Evolutionary conservation across 768 basidiomycete species (phyloP).

Genomic region (Russula lepida): DNA sequence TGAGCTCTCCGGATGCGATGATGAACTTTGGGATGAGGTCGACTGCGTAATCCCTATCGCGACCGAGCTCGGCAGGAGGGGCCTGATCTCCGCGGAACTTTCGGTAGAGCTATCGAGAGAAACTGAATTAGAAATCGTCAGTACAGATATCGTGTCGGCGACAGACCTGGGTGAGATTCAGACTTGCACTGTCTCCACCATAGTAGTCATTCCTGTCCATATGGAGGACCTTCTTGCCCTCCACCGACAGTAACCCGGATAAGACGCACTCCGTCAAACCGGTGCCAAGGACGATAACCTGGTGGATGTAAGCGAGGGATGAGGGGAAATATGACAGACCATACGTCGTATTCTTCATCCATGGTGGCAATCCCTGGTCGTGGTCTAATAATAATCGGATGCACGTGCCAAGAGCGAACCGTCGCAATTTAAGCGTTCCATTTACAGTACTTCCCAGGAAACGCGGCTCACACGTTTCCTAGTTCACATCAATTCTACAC

Average conservation of each 20-base stretch:
- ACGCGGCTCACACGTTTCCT: not conserved
- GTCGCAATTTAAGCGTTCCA: not conserved
- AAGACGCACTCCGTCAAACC: conserved; percentile 98
- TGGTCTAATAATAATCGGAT: conserved; percentile 19
- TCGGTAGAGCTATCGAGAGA: conserved; percentile 68
- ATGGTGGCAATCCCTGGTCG: conserved; percentile 39
- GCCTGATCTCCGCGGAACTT: conserved; percentile 79
- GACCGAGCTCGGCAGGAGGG: conserved; percentile 78
- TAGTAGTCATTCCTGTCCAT: conserved; percentile 99
- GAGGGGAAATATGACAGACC: conserved; percentile 11
- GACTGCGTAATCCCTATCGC: conserved; percentile 96
- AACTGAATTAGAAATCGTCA: conserved; percentile 12
- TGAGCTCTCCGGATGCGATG: conserved; percentile 95
- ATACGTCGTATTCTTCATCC: conserved; percentile 99
- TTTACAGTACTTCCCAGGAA: conserved; percentile 2
- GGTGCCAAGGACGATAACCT: conserved; percentile 92
- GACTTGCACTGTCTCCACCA: conserved; percentile 91
- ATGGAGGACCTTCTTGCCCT: conserved; percentile 99
- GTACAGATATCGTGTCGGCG: conserved; percentile 6
- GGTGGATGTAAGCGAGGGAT: conserved; percentile 12
- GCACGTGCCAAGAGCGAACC: conserved; percentile 16
- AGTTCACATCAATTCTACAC: not conserved
- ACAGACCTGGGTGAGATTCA: conserved; percentile 92
- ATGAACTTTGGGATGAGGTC: conserved; percentile 99
- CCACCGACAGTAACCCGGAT: conserved; percentile 95